These are phyloP conservation scores for Rhinocladiella similis DNA, from an alignment of 2,329 filamentous ascomycete species.

Conservation along the genomic window DNA sequence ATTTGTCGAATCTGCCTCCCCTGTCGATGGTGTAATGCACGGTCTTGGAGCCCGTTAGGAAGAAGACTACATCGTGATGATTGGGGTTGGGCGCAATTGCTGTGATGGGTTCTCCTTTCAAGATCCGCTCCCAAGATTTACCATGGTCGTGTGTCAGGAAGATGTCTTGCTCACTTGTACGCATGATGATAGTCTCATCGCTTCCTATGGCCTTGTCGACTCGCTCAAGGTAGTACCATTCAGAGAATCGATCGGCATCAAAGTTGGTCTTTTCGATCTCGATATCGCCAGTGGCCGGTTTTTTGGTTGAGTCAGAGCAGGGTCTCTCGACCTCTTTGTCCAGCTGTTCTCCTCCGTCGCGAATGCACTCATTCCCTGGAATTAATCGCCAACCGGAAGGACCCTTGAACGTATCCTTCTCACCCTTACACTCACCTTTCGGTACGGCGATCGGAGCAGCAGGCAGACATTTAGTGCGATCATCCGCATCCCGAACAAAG, in stretches of 20 bases:
- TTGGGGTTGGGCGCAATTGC: slow-evolving; percentile 75
- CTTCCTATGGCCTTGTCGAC: slow-evolving; percentile 61
- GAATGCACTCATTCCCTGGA: slow-evolving; percentile 74
- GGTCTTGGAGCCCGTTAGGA: slow-evolving; percentile 68
- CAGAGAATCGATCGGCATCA: slow-evolving; percentile 54
- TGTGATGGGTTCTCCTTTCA: slow-evolving; percentile 68
- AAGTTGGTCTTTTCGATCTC: slow-evolving; percentile 63
- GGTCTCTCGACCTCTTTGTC: slow-evolving; percentile 72
- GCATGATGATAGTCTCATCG: slow-evolving; percentile 73
- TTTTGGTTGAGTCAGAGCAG: slow-evolving; percentile 65
- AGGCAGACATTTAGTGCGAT: slow-evolving; percentile 68
- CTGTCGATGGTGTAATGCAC: slow-evolving; percentile 82
- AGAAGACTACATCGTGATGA: slow-evolving; percentile 82
- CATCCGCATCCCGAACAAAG: slow-evolving; percentile 64
- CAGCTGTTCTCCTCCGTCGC: slow-evolving; percentile 62
- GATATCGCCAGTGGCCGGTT: slow-evolving; percentile 66
- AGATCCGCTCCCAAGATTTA: slow-evolving; percentile 74
- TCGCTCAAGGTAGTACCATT: slow-evolving; percentile 77
- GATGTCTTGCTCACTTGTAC: slow-evolving; percentile 60
- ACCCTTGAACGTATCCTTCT: slow-evolving; percentile 74
- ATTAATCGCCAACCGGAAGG: slow-evolving; percentile 91
- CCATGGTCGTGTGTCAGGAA: slow-evolving; percentile 83
- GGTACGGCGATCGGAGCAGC: slow-evolving; percentile 65
- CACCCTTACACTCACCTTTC: slow-evolving; percentile 70
- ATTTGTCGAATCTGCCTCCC: slow-evolving; percentile 70